These are phyloP conservation scores for Suillus paluster DNA, from an alignment of 768 basidiomycete species.

Conservation along the genomic window DNA sequence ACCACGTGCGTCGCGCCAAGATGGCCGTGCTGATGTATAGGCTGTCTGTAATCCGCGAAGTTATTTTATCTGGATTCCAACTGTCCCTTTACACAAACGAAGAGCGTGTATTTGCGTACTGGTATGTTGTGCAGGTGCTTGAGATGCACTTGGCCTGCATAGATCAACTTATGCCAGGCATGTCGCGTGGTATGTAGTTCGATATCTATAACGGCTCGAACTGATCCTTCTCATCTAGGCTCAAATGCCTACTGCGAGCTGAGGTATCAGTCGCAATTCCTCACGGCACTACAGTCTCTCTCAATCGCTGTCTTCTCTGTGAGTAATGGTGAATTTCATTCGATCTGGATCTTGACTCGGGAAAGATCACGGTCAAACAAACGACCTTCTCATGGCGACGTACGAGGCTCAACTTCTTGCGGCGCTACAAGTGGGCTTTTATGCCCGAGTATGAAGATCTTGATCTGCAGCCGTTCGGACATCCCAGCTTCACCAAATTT, in stretches of 20 bases:
- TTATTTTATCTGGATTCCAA: constrained; percentile 78
- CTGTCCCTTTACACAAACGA: constrained; percentile 70
- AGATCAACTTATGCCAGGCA: constrained; percentile 47
- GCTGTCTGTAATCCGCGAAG: constrained; percentile 62
- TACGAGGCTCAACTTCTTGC: constrained; percentile 58
- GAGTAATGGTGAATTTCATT: constrained; percentile 20
- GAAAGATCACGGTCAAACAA: constrained; percentile 52
- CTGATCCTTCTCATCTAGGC: constrained; percentile 13
- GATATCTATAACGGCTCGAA: constrained; percentile 8
- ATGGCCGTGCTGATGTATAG: constrained; percentile 60
- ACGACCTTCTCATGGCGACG: constrained; percentile 54
- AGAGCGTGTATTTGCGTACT: constrained; percentile 77
- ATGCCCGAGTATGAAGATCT: constrained; percentile 59
- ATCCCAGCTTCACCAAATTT: constrained; percentile 62
- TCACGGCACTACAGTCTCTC: constrained; percentile 63
- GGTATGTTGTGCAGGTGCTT: constrained; percentile 65
- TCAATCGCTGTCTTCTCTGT: constrained; percentile 60
- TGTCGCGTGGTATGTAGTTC: constrained; percentile 44
- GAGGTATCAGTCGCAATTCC: constrained; percentile 50
- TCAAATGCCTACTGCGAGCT: constrained; percentile 47
- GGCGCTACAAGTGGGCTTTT: constrained; percentile 84
- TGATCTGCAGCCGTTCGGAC: constrained; percentile 46
- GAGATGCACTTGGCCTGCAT: constrained; percentile 59
- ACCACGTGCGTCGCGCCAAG: constrained; percentile 48
- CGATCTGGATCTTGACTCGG: not conserved